phyloP scores from a whole-genome alignment of 768 basidiomycete species.

The Amanita muscaria region DNA sequence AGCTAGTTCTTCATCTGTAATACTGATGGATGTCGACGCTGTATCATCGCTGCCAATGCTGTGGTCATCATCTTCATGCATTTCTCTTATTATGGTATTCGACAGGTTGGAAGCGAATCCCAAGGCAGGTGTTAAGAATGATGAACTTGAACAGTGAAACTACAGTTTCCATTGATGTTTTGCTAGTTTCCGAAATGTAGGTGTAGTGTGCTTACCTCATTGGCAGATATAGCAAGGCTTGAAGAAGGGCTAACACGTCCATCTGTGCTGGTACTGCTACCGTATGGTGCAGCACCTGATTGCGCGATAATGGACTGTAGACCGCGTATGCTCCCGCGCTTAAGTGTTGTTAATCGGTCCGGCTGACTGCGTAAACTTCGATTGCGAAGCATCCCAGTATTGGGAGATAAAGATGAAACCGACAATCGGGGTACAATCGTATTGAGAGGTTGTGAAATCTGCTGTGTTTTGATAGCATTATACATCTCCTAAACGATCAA shows the following conservation, averaged over 20 bases:
- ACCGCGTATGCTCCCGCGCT: constrained; percentile 88
- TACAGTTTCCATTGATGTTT: background rate
- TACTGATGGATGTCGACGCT: constrained; percentile 67
- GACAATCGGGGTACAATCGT: constrained; percentile 39
- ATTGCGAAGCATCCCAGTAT: constrained; percentile 46
- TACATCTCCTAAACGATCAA: constrained; percentile 73
- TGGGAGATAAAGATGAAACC: constrained; percentile 50
- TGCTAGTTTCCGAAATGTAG: background rate
- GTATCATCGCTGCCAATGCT: constrained; percentile 60
- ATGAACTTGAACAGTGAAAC: constrained; percentile 37
- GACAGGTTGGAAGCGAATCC: constrained; percentile 96
- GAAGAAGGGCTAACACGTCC: constrained; percentile 93
- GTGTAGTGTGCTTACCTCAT: constrained; percentile 47
- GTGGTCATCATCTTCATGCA: constrained; percentile 81
- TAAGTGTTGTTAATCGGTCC: constrained; percentile 69
- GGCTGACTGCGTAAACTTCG: constrained; percentile 64
- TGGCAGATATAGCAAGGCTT: constrained; percentile 83
- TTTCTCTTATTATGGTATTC: constrained; percentile 92
- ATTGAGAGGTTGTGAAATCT: constrained; percentile 77
- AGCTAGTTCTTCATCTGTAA: constrained; percentile 92
- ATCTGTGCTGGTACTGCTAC: constrained; percentile 75
- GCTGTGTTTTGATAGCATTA: constrained; percentile 80
- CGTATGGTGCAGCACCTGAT: constrained; percentile 69
- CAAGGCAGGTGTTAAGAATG: constrained; percentile 76
- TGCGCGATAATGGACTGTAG: constrained; percentile 71